A percentile compares a stretch with the other conserved stretches of the same genome.
Evolutionary conservation across 345 rosid genomes (phyloP).

Genomic region (Salix purpurea): DNA sequence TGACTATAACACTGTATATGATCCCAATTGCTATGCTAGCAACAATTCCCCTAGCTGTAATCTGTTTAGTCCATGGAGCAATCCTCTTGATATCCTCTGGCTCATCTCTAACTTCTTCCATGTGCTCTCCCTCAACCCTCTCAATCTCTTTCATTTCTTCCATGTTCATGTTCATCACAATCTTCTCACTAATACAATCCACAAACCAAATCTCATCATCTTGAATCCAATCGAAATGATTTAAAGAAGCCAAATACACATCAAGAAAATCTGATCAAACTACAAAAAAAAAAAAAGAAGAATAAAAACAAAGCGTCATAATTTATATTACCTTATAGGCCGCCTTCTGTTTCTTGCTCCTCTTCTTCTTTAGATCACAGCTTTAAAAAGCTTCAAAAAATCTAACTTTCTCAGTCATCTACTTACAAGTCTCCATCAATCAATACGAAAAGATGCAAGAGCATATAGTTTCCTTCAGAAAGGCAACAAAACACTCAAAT

Average conservation of each 20-base stretch:
- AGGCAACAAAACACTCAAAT: neutral
- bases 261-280: neutral
- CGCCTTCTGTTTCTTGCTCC: neutral
- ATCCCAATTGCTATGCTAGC: conserved; percentile 50
- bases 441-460: neutral
- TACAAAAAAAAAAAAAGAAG: no score
- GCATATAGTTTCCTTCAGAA: neutral
- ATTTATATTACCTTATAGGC: neutral
- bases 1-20: no score
- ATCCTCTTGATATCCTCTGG: conserved; percentile 42
- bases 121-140: conserved; percentile 26
- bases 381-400: neutral
- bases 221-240: neutral
- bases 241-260: neutral
- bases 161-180: conserved; percentile 1
- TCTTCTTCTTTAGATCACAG: neutral
- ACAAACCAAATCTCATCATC: neutral
- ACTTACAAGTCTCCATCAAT: neutral
- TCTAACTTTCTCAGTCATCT: neutral
- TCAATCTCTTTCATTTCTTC: conserved; percentile 35
- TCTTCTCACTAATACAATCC: neutral
- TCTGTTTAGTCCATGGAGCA: conserved; percentile 79
- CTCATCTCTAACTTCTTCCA: conserved; percentile 37
- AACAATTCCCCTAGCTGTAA: conserved; percentile 66
- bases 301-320: neutral